Evolutionary conservation across 108 stramenopile genomes (phyloP).

Genomic region (Mediolabrus comicus): DNA sequence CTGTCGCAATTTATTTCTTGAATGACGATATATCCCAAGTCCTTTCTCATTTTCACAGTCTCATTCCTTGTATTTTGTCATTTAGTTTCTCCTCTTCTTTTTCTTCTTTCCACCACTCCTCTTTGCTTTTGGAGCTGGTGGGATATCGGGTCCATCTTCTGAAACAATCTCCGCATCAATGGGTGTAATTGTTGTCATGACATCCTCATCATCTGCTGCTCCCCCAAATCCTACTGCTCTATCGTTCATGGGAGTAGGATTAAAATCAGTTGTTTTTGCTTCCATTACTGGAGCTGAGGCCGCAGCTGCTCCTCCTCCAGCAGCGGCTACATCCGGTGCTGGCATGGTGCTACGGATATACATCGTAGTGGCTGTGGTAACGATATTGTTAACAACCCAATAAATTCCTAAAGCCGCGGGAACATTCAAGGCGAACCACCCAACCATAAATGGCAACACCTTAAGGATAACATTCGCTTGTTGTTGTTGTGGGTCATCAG

Average conservation of each 20-base stretch:
- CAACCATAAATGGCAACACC: constrained; percentile 91
- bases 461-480: constrained; percentile 84
- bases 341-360: constrained; percentile 72
- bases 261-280: constrained; percentile 45
- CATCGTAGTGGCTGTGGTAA: constrained; percentile 84
- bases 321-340: constrained; percentile 21
- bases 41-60: neutral
- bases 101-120: constrained; percentile 44
- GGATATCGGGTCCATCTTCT: constrained; percentile 32
- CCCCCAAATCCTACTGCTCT: constrained; percentile 75
- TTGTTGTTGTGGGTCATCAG: constrained; percentile 58
- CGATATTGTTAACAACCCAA: constrained; percentile 96
- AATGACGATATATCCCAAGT: neutral
- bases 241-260: constrained; percentile 79
- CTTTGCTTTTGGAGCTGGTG: constrained; percentile 29
- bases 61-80: neutral
- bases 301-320: constrained; percentile 28
- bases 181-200: constrained; percentile 48
- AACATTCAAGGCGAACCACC: constrained; percentile 94
- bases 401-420: constrained; percentile 94
- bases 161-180: constrained; percentile 59
- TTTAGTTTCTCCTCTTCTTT: constrained; percentile 53
- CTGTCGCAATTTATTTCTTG: neutral
- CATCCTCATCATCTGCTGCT: constrained; percentile 30
- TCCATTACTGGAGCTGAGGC: constrained; percentile 29